Conservation (phyloP, 176 grass and related monocot species). For the Cocos nucifera region DNA sequence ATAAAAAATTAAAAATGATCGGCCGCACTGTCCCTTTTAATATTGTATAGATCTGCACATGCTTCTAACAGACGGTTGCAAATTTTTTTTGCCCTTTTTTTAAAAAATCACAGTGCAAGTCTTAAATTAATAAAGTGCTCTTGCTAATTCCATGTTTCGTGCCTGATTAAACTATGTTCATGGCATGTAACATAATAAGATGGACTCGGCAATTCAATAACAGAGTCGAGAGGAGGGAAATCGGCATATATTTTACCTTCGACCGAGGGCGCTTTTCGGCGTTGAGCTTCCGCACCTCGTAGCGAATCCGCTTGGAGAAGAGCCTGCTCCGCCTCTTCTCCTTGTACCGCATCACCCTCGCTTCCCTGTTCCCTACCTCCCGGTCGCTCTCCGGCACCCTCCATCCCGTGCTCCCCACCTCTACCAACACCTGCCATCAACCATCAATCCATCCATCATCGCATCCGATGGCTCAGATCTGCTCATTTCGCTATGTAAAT, state of each 20-base stretch:
- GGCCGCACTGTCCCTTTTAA: too few relatives aligned
- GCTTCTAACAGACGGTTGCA: too few relatives aligned
- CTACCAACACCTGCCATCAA: constrained; percentile 49
- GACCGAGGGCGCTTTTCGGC: constrained; percentile 81
- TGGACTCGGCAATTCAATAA: too few relatives aligned
- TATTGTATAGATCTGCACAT: too few relatives aligned
- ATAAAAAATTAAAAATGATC: too few relatives aligned
- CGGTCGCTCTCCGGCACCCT: constrained; percentile 20
- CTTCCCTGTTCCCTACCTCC: constrained; percentile 26
- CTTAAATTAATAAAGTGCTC: too few relatives aligned
- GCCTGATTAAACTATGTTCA: too few relatives aligned
- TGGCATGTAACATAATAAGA: too few relatives aligned
- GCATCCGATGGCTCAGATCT: background rate
- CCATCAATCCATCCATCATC: background rate
- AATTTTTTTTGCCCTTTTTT: too few relatives aligned
- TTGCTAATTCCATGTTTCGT: too few relatives aligned
- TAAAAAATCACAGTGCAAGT: too few relatives aligned
- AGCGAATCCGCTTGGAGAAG: constrained; percentile 75
- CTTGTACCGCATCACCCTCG: constrained; percentile 68
- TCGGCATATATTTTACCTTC: constrained; percentile 37
- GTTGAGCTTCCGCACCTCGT: constrained; percentile 87
- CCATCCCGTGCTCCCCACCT: constrained; percentile 23
- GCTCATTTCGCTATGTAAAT: background rate
- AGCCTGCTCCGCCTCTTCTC: constrained; percentile 70
- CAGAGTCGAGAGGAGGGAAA: too few relatives aligned